Evolutionary conservation across 2,329 filamentous ascomycete genomes (phyloP).

Genomic region (Xylaria sp.): DNA sequence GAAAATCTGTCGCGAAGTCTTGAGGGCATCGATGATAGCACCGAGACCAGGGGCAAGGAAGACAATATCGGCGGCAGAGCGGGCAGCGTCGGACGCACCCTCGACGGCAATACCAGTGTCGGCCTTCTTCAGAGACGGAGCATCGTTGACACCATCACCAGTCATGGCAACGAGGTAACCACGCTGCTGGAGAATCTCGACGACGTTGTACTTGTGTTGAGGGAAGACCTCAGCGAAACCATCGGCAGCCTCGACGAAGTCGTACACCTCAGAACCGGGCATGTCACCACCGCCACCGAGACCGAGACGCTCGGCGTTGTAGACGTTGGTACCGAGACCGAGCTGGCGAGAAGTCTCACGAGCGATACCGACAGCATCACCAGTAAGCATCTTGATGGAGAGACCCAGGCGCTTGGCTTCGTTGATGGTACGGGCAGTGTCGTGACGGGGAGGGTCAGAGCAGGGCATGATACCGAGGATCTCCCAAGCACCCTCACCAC

Average conservation of each 20-base stretch:
- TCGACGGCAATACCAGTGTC: conserved; percentile 95
- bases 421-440: conserved; percentile 86
- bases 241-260: conserved; percentile 94
- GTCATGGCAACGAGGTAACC: conserved; percentile 95
- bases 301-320: conserved; percentile 90
- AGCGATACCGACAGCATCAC: conserved; percentile 90
- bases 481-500: conserved; percentile 79
- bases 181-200: conserved; percentile 91
- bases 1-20: conserved; percentile 93
- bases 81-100: conserved; percentile 87
- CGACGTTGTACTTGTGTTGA: conserved; percentile 93
- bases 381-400: conserved; percentile 95
- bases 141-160: conserved; percentile 94
- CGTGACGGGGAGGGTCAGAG: conserved; percentile 87
- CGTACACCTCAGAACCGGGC: conserved; percentile 91
- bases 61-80: conserved; percentile 89
- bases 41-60: conserved; percentile 90
- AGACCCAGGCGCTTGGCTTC: conserved; percentile 87
- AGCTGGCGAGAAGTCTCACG: conserved; percentile 90
- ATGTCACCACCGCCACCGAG: conserved; percentile 89
- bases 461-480: conserved; percentile 95
- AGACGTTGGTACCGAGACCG: conserved; percentile 89
- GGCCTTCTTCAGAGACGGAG: conserved; percentile 91
- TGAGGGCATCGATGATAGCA: conserved; percentile 89
- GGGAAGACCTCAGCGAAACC: conserved; percentile 95